Base-by-base conservation (phyloP, 345 rosid species). In the Salix brachista region DNA sequence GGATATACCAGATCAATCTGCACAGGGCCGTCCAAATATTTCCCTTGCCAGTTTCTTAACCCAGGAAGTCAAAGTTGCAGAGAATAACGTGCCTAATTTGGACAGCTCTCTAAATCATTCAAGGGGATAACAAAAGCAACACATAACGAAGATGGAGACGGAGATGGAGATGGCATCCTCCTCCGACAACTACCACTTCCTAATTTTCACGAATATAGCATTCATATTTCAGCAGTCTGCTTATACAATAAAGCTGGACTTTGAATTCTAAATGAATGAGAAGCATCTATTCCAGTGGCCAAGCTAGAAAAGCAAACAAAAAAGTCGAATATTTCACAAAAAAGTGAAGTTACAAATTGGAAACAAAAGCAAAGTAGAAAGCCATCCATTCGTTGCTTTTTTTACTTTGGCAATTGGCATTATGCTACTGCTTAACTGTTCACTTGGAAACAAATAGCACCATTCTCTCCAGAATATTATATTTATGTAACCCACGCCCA, bases 11-110 rank as follows among this genome's bases (percentile, higher is more conserved):
- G 76, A 87, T 93, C 99, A 58, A 93, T 91, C 61, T 90, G 94
- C 83, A 93, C 84, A 64, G 99, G 98, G 79, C 89, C 89, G 74
- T 93, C 86, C 87, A 96, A 85, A 83, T 93, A 83, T 82, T 93
- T 96, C 86, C 99, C 99, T 86, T 0, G 97, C 89, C 83, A 96
- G 79, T 83, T 93, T 96, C 86, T 90, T 93, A 61, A 96, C 94
- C 99, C 98, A 96, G 73, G 88, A 61, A 80, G 99, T 98, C 98
- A 96, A 93, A 60, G 99, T 93, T 74, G 99, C 34, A 32, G 34
- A 32, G 34, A 32, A 32, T 32, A 32, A 32, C 34, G 34, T 32
- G 34, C 34, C 0, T 32, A 32, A 32, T 32, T 32, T 32, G 34
- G 34, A 32, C 34, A 32, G 5, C 5, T 32, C 34, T 32, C 34